Percentiles rank a stretch among this genome's conserved stretches.
Evolutionary conservation across 805 yeast genomes (phyloP).

Genomic region (Helenozyma baotianmanensis): DNA sequence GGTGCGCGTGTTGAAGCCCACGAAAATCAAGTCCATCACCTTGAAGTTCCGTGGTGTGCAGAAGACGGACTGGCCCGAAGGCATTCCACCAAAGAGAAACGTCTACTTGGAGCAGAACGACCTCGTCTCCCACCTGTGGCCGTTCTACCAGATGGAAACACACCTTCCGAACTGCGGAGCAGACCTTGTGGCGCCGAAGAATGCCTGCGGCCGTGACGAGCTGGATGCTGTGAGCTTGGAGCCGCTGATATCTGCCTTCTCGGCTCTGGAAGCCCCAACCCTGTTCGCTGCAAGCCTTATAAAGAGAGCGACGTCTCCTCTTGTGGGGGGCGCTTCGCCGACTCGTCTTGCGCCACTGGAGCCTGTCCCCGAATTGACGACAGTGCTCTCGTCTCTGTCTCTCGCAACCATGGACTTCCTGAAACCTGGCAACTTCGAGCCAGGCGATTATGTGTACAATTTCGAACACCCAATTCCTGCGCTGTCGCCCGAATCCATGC

Average conservation of each 20-base stretch:
- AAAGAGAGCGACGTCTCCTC: constrained; percentile 28
- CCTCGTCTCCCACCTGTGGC: constrained; percentile 83
- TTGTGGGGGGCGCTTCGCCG: constrained; percentile 3
- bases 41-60: constrained; percentile 63
- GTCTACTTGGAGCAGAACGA: constrained; percentile 63
- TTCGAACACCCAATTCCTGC: constrained; percentile 87
- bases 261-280: constrained; percentile 6
- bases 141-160: constrained; percentile 53
- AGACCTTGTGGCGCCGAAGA: constrained; percentile 33
- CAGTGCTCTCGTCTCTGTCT: constrained; percentile 20
- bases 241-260: no score
- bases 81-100: constrained; percentile 84
- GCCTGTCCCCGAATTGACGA: constrained; percentile 21
- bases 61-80: constrained; percentile 96
- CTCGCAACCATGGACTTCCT: constrained; percentile 1
- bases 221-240: no score
- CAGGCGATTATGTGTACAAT: constrained; percentile 90
- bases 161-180: constrained; percentile 41
- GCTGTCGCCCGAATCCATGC: constrained; percentile 73
- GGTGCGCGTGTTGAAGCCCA: constrained; percentile 64
- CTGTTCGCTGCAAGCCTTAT: constrained; percentile 21
- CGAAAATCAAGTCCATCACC: constrained; percentile 60
- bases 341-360: constrained; percentile 18
- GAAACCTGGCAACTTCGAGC: constrained; percentile 45
- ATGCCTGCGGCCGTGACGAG: no score